Evolutionary conservation across 352 stramenopile genomes (phyloP), one percentile per base, ranked within the genome.

Genomic region (Phytophthora brassicae): DNA sequence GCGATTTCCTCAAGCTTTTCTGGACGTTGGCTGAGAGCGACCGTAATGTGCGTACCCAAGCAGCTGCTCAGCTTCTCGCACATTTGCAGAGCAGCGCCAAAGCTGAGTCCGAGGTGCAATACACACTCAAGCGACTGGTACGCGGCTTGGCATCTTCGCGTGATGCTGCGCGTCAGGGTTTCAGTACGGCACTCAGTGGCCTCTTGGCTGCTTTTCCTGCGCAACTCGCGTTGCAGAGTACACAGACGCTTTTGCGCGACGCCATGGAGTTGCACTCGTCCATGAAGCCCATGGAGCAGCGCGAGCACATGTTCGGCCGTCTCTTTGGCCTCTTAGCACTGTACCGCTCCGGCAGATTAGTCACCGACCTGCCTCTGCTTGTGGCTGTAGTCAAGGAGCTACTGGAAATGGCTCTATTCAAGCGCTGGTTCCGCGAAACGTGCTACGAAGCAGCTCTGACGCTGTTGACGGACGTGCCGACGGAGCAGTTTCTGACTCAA

Each of bases 261-360:
- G 70, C 86, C 51, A 96, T 95, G 84, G 71, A 95, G 61, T 72
- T 92, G 26, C 80, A 81, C 43, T 75, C 70, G 45, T 86, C 74
- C 55, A 95, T 97, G 84, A 97, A 96, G 64, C 85, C 86, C 54
- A 93, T 95, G 81, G 91, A 97, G 62, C 89, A 97, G 74, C 81
- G 91, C 49, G 91, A 97, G 57, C 82, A 95, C 75, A 88, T 96
- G 80, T 95, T 97, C 61, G 91, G 91, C 16, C 87, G 88, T 16
- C 72, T 97, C 19, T 96, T 97, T 51, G 90, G 89, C 5, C 71
- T 96, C 52, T 73, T 96, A 46, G 86, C 89, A 17, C 51, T 97
- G 51, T 76, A 91, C 42, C 83, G 86, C 50, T 95, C 83, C 7
- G 84, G 81, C 11, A 74, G 88, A 6, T 62, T 97, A 26, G 72